Percentiles rank a stretch among this genome's conserved stretches.
Conservation (phyloP, 306 rosid genomes). For the Glycine latifolia region DNA sequence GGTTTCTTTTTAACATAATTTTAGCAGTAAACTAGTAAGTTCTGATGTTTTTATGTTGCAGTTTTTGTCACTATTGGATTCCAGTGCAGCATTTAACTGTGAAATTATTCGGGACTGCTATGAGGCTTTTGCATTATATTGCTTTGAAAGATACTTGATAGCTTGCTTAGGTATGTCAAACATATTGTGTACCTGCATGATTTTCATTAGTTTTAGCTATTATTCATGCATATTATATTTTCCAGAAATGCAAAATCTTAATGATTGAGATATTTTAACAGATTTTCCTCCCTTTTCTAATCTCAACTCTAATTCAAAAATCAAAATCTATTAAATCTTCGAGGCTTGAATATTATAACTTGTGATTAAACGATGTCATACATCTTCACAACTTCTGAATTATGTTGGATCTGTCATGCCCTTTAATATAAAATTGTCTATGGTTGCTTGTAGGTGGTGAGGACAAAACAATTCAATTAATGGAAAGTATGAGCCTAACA, state of each 20-base stretch:
- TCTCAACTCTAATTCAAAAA: slow-evolving; percentile 34
- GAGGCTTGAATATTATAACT: slow-evolving; percentile 32
- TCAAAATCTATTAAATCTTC: slow-evolving; percentile 12
- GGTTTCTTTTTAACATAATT: slow-evolving; percentile 3
- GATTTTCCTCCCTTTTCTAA: slow-evolving; percentile 6
- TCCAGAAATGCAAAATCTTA: slow-evolving; percentile 17
- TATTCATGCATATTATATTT: slow-evolving; percentile 24
- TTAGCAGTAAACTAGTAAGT: slow-evolving; percentile 25
- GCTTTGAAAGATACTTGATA: slow-evolving; percentile 96
- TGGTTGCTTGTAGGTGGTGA: slow-evolving; percentile 80
- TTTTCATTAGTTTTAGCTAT: slow-evolving; percentile 33
- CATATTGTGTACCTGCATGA: slow-evolving; percentile 21
- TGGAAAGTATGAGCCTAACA: slow-evolving; percentile 74
- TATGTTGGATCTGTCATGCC: slow-evolving; percentile 19
- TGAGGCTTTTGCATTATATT: slow-evolving; percentile 97
- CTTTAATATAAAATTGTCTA: slow-evolving; percentile 28
- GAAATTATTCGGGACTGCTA: slow-evolving; percentile 96
- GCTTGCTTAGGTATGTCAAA: slow-evolving; percentile 89
- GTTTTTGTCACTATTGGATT: slow-evolving; percentile 89
- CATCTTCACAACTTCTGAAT: slow-evolving; percentile 23
- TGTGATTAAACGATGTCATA: slow-evolving; percentile 27
- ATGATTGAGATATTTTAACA: slow-evolving; percentile 29
- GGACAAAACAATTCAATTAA: slow-evolving; percentile 83
- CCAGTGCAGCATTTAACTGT: slow-evolving; percentile 90
- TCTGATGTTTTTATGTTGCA: slow-evolving; percentile 58